A percentile compares a stretch with the other conserved stretches of the same genome.
Conservation (phyloP, 2,329 filamentous ascomycete genomes). For the Penicillium sp. region DNA sequence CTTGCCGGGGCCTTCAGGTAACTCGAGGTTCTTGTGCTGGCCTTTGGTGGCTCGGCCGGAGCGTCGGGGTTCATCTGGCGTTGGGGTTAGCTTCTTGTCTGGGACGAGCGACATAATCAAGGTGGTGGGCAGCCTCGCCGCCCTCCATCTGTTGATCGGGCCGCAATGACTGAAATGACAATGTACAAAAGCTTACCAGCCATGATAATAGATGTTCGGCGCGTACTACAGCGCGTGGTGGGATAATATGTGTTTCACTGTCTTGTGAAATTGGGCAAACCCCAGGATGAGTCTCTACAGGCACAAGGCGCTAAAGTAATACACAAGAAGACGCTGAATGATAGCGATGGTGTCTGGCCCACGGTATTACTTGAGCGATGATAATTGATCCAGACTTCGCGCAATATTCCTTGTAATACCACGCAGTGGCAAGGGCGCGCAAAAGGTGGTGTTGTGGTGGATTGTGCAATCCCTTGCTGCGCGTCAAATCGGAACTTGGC, state of each 20-base stretch:
- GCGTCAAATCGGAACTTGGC: constrained; percentile 28
- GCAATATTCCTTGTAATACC: constrained; percentile 14
- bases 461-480: constrained; percentile 29
- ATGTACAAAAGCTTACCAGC: constrained; percentile 60
- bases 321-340: constrained; percentile 40
- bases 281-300: constrained; percentile 41
- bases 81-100: constrained; percentile 31
- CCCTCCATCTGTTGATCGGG: not conserved
- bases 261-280: constrained; percentile 24
- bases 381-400: constrained; percentile 25
- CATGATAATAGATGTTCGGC: constrained; percentile 49
- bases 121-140: constrained; percentile 3
- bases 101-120: not conserved
- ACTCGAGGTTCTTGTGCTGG: constrained; percentile 87
- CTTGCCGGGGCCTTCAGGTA: constrained; percentile 59
- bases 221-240: constrained; percentile 42
- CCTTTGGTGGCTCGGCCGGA: constrained; percentile 96
- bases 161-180: constrained; percentile 12
- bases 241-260: constrained; percentile 20
- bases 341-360: constrained; percentile 31
- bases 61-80: constrained; percentile 80
- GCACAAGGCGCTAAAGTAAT: constrained; percentile 44
- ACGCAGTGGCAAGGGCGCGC: constrained; percentile 19
- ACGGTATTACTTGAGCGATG: constrained; percentile 37
- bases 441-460: constrained; percentile 15